Evolutionary conservation across 805 yeast genomes (phyloP), one percentile per base, ranked within the genome.

Genomic region (Metschnikowia reukaufii): DNA sequence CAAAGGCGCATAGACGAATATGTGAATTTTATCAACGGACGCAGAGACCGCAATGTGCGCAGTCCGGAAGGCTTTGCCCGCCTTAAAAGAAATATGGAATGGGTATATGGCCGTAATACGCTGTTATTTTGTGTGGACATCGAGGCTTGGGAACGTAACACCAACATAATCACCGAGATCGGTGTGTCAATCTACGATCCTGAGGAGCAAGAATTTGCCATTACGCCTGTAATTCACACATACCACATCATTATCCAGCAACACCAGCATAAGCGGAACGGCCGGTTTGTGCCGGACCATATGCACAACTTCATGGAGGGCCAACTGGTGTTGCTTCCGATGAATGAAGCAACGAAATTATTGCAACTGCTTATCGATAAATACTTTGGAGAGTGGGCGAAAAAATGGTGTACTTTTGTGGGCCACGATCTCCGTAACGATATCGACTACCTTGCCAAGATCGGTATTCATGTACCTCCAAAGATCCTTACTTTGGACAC

Each of bases 151-250:
- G 65, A 61, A 36, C 36, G 51, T 15, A 34, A 44, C 34, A 47
- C 42, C 8, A 39, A 36, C 9, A 41, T 49, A 19, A 54, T 61
- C 29, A 60, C 64, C 17, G 65, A 61, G 36, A 56, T 61, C 27
- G 65, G 65, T 4, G 39, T 60, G 3, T 54, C 59, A n/a, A 49
- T 61, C 17, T 59, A 59, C 42, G 61, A 59, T 40, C 60, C 64
- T 8, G 40, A 23, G 19, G 43, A 40, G 23, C 54, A 48, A 39
- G 47, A 45, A 30, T 36, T 17, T 29, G 43, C 54, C 39, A 31
- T 52, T 15, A 36, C 54, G 27, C 63, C 65, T 13, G 40, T 44
- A 20, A 42, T 61, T 31, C 36, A 42, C 21, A 49, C 57, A 9
- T 20, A 48, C 33, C 65, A 61, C 37, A 51, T 61, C 27, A 42